These are phyloP conservation scores for Circinella minor DNA, from an alignment of 371 early-diverging fungal genomes.

Conservation along the genomic window DNA sequence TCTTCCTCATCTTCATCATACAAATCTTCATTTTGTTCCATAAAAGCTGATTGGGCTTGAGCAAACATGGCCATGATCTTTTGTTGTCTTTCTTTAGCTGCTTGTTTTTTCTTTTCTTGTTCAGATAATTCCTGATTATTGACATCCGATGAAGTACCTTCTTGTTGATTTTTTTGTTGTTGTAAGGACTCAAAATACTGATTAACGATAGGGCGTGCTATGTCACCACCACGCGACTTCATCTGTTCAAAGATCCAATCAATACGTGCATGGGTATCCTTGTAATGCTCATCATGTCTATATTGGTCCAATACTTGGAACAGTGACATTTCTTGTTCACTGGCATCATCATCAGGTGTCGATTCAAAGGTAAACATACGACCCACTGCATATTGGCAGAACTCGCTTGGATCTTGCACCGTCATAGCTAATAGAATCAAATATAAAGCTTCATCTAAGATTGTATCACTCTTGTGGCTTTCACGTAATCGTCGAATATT, in stretches of 20 bases:
- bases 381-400: background rate
- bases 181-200: background rate
- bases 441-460: conserved; percentile 77
- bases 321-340: conserved; percentile 24
- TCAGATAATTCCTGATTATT: conserved; percentile 49
- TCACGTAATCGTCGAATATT: conserved; percentile 66
- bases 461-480: conserved; percentile 69
- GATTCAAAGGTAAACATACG: background rate
- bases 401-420: conserved; percentile 50
- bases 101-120: conserved; percentile 72
- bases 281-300: conserved; percentile 38
- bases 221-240: background rate
- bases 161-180: background rate
- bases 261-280: conserved; percentile 34
- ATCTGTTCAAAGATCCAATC: conserved; percentile 38
- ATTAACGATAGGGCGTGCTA: background rate
- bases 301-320: conserved; percentile 39
- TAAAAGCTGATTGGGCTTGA: conserved; percentile 84
- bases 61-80: conserved; percentile 93
- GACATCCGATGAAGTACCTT: background rate
- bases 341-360: conserved; percentile 1
- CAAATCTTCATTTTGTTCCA: conserved; percentile 77
- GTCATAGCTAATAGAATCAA: conserved; percentile 56
- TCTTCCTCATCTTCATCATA: conserved; percentile 66
- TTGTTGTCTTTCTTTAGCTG: conserved; percentile 85